Evolutionary conservation across 305 asterid species (phyloP), one percentile per base, ranked within the genome.

Genomic region (Fraxinus angustifolia): DNA sequence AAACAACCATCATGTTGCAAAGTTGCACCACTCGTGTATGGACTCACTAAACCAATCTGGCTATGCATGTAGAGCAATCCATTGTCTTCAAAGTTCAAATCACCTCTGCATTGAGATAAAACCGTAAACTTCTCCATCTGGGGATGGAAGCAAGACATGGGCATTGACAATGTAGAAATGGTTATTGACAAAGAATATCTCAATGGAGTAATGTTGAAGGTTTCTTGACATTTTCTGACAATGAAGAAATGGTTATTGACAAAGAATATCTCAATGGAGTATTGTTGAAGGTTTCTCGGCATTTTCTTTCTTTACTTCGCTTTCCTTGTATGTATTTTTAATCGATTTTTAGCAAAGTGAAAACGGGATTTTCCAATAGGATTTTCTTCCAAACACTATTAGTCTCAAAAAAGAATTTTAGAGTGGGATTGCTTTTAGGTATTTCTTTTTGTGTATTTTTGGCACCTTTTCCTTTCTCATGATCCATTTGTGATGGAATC

Each of bases 91-190:
- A 60, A 70, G 5, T 31, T 31, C 34, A 31, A 31, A 31, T 88
- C 89, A 36, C 88, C 89, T 76, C 89, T 76, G 45, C 91, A 86
- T 48, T 88, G 91, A 23, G 86, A 88, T 17, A 88, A 81, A 1
- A 3, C 91, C 88, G 28, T 35, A 88, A 33, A 82, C 35, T 0
- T 83, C 31, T 2, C 62, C 60, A 1, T 83, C 84, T 0, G 58
- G 33, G 1, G 84, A 23, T 23, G 26, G 26, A 23, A 23, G 26
- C 26, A 23, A 23, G 26, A 23, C 26, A 23, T 23, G 26, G 26
- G 26, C 26, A 23, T 23, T 23, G 26, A 23, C 26, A 23, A 23
- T 23, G 26, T 23, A 23, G 26, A 23, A 23, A 23, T 23, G 26
- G 26, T 23, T 0, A 23, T 23, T 23, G 26, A 23, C 26, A 23